Conservation (phyloP, 2,329 filamentous ascomycete species). For the Chalaropsis thielavioides region DNA sequence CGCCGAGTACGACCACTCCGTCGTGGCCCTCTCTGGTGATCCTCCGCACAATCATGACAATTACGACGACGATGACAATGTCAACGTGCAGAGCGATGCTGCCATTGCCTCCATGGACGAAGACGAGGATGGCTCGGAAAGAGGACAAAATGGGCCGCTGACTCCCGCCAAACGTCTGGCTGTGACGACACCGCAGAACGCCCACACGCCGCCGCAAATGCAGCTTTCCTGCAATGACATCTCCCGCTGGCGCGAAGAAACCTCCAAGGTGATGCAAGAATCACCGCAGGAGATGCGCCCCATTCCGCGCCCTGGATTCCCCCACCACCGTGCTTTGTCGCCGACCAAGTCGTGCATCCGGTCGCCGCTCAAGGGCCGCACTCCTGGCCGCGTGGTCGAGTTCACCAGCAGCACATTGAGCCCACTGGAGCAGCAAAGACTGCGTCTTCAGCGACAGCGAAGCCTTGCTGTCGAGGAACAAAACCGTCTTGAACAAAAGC, state of each 20-base stretch:
- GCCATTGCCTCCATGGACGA: conserved; percentile 13
- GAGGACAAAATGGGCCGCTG: background rate
- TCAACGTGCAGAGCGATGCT: conserved; percentile 11
- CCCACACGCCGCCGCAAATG: conserved; percentile 28
- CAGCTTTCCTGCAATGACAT: conserved; percentile 31
- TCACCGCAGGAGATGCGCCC: conserved; percentile 19
- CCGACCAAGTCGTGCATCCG: conserved; percentile 43
- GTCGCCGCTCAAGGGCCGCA: conserved; percentile 43
- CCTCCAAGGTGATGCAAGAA: conserved; percentile 21
- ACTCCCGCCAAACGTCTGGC: background rate
- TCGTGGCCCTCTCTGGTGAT: background rate
- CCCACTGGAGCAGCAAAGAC: conserved; percentile 29
- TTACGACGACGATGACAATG: background rate
- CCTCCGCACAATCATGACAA: no score
- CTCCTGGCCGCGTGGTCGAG: conserved; percentile 43
- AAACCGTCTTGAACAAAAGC: background rate
- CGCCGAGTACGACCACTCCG: background rate
- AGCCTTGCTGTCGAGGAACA: conserved; percentile 1
- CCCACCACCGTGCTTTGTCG: conserved; percentile 38
- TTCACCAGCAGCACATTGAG: conserved; percentile 39
- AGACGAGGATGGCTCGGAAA: background rate
- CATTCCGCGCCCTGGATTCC: conserved; percentile 27
- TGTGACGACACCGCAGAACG: conserved; percentile 6
- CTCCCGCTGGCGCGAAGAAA: conserved; percentile 29
- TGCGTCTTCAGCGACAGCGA: conserved; percentile 13